A percentile compares a stretch with the other conserved stretches of the same genome.
phyloP scores from a whole-genome alignment of 2,329 filamentous ascomycete genomes.

The Beauveria australis region DNA sequence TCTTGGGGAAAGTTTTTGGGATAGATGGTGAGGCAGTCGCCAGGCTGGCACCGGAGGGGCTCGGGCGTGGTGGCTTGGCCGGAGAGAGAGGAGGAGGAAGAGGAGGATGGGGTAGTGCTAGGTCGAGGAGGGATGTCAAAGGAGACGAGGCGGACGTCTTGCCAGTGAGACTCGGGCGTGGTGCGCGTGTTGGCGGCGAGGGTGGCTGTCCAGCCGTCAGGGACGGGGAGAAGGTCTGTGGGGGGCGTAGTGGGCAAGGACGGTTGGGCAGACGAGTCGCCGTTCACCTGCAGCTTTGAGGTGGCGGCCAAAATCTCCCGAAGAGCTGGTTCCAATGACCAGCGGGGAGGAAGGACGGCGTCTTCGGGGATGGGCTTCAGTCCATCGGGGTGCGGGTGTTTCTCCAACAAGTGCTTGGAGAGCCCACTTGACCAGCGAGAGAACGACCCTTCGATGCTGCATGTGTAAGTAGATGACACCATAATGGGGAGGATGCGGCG shows the following conservation, averaged over 20 bases:
- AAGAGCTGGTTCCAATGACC: slow-evolving; percentile 26
- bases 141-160: slow-evolving; percentile 80
- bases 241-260: slow-evolving; percentile 21
- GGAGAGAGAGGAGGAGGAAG: too few species aligned
- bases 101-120: neutral
- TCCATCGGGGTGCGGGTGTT: slow-evolving; percentile 61
- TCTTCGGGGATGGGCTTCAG: slow-evolving; percentile 64
- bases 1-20: slow-evolving; percentile 82
- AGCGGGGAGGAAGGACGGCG: slow-evolving; percentile 68
- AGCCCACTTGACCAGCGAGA: slow-evolving; percentile 68
- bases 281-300: slow-evolving; percentile 7
- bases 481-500: neutral
- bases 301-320: neutral
- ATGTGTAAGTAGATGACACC: neutral
- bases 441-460: slow-evolving; percentile 72
- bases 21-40: slow-evolving; percentile 72
- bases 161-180: slow-evolving; percentile 74
- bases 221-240: slow-evolving; percentile 43
- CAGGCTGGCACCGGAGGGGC: slow-evolving; percentile 47
- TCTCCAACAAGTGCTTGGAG: slow-evolving; percentile 54
- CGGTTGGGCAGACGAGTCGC: neutral
- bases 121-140: slow-evolving; percentile 38
- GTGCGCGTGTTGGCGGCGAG: slow-evolving; percentile 62
- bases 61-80: slow-evolving; percentile 10
- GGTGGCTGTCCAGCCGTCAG: slow-evolving; percentile 45